These are phyloP conservation scores for Penicillium sp. DNA, from an alignment of 2,329 filamentous ascomycete species.

Conservation along the genomic window DNA sequence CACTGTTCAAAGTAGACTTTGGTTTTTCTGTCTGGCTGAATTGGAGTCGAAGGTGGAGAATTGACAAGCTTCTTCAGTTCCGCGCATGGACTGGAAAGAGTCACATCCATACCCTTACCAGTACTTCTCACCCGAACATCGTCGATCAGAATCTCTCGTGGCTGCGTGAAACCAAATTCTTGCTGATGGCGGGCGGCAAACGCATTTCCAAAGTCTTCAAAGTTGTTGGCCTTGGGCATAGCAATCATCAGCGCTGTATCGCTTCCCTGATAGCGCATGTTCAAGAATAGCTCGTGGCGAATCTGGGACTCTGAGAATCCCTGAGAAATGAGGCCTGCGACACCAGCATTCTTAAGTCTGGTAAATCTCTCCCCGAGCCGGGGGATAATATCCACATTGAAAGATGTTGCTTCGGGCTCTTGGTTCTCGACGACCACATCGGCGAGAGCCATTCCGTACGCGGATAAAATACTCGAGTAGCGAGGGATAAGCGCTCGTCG, in stretches of 20 bases:
- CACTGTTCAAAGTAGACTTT: constrained; percentile 25
- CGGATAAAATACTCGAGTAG: constrained; percentile 26
- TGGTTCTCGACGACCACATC: constrained; percentile 36
- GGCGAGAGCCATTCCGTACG: constrained; percentile 35
- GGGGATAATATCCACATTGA: constrained; percentile 14
- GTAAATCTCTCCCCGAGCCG: constrained; percentile 25
- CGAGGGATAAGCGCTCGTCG: constrained; percentile 40
- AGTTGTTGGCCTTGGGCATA: constrained; percentile 22
- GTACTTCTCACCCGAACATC: constrained; percentile 32
- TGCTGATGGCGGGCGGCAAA: constrained; percentile 36
- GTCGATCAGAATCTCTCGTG: constrained; percentile 38
- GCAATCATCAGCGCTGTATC: constrained; percentile 42
- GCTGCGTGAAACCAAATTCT: constrained; percentile 41
- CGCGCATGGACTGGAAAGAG: constrained; percentile 13
- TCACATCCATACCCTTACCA: constrained; percentile 14
- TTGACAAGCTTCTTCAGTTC: constrained; percentile 18
- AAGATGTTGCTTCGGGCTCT: constrained; percentile 27
- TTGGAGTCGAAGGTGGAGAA: constrained; percentile 4
- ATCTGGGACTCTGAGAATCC: constrained; percentile 34
- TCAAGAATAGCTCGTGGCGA: constrained; percentile 33
- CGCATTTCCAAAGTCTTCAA: constrained; percentile 32
- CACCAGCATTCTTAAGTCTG: constrained; percentile 25
- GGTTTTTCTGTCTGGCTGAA: constrained; percentile 9
- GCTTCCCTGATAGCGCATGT: constrained; percentile 43
- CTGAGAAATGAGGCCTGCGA: constrained; percentile 27